phyloP scores from a whole-genome alignment of 768 basidiomycete genomes.

The Hericium rajendrae region DNA sequence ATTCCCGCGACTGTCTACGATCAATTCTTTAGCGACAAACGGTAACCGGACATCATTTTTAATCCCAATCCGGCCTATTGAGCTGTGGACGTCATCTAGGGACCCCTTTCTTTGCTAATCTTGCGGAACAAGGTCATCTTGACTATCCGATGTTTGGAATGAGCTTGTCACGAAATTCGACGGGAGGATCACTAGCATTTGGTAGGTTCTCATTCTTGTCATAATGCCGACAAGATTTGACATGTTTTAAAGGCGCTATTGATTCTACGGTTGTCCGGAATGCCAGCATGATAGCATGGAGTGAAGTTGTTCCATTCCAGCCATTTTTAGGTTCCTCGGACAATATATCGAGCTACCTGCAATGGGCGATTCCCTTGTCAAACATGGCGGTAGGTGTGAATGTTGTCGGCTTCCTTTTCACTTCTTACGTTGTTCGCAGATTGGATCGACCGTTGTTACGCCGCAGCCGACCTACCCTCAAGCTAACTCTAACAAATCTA shows the following conservation, averaged over 20 bases:
- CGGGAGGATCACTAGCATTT: constrained; percentile 50
- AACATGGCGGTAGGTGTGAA: constrained; percentile 35
- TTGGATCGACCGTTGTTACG: constrained; percentile 23
- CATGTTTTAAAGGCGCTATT: constrained; percentile 48
- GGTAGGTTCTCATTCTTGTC: constrained; percentile 30
- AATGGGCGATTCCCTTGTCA: constrained; percentile 61
- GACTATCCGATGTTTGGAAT: constrained; percentile 75
- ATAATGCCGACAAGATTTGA: background rate
- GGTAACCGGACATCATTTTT: constrained; percentile 25
- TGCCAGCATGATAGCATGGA: constrained; percentile 56
- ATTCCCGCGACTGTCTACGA: constrained; percentile 62
- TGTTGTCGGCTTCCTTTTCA: constrained; percentile 9
- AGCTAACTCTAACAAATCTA: constrained; percentile 40
- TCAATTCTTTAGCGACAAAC: constrained; percentile 35
- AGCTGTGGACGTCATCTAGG: constrained; percentile 28
- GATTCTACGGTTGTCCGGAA: constrained; percentile 61
- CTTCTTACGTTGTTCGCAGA: background rate
- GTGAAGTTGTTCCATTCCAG: constrained; percentile 62
- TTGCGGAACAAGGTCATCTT: constrained; percentile 54
- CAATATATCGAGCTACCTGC: constrained; percentile 60
- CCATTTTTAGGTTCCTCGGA: constrained; percentile 43
- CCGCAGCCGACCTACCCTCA: constrained; percentile 59
- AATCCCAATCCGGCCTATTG: background rate
- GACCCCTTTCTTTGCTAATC: constrained; percentile 53
- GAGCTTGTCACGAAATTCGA: constrained; percentile 46